Evolutionary conservation across 2,329 filamentous ascomycete genomes (phyloP), one percentile per base, ranked within the genome.

Genomic region (Phaeosphaeriaceae sp.): DNA sequence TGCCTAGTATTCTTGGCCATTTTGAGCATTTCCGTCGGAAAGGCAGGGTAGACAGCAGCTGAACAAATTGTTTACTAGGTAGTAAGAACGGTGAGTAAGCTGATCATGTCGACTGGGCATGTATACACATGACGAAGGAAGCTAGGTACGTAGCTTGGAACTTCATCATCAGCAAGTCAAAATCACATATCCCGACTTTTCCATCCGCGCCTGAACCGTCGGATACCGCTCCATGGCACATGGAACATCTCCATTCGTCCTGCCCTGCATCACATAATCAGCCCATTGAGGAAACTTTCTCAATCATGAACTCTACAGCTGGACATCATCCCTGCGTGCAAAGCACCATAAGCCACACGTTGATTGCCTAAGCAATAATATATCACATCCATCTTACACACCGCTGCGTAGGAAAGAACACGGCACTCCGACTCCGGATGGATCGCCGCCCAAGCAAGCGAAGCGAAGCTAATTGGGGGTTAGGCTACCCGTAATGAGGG

Each of bases 401-500:
- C n/a, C n/a, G n/a, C n/a, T n/a, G n/a, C n/a, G n/a, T 40, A 17
- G 24, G 4, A 27, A 27, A 27, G 25, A 27, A 27, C 25, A 15
- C 31, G 31, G 31, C 31, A 36, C 13, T 13, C 31, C 6, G 31
- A 36, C 31, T 36, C 31, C 31, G 31, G 31, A 13, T 4, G 6
- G 31, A 36, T 36, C 31, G 13, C 6, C 31, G 31, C 31, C 31
- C 31, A 11, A 5, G 3, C 3, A 27, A 27, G 9, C 25, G 25
- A 5, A 27, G 20, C 27, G 10, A 27, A 17, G 20, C 15, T 19
- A n/a, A 49, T 10, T n/a, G 13, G 24, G 46, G 24, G 15, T 33
- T 33, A 49, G 25, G 47, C 47, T 49, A 36, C 47, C 47, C 47
- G 46, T n/a, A 24, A 31, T 27, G 46, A 48, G 47, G 47, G 25